Conservation (phyloP, 179 eudicot species). For the Silene vulgaris region DNA sequence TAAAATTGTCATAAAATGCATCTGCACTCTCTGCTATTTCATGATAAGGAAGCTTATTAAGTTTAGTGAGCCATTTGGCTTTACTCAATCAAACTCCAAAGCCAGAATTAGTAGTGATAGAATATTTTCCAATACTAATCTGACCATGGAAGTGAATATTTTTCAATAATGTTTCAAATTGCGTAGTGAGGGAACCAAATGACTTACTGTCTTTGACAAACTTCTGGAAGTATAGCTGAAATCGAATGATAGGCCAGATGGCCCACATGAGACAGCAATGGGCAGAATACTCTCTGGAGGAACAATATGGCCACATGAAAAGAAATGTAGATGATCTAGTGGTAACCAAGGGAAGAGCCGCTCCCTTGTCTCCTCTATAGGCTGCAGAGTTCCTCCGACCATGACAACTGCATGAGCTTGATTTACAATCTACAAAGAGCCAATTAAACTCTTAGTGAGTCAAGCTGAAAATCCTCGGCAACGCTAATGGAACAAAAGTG, state of each 20-base stretch:
- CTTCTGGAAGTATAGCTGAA: slow-evolving; percentile 78
- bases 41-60: not conserved
- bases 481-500: not conserved
- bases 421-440: slow-evolving; percentile 47
- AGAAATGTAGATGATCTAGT: slow-evolving; percentile 58
- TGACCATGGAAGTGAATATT: not conserved
- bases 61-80: not conserved
- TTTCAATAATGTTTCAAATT: not conserved
- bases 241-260: slow-evolving; percentile 72
- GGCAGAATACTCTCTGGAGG: slow-evolving; percentile 84
- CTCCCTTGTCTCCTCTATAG: slow-evolving; percentile 81
- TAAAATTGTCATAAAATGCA: too few species aligned
- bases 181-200: not conserved
- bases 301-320: slow-evolving; percentile 85
- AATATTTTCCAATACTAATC: too few species aligned
- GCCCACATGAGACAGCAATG: slow-evolving; percentile 71
- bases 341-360: slow-evolving; percentile 75
- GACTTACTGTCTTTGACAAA: slow-evolving; percentile 57
- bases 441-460: not conserved
- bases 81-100: not conserved
- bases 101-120: too few species aligned
- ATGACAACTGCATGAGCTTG: slow-evolving; percentile 81
- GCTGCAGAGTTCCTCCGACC: slow-evolving; percentile 94
- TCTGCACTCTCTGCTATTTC: not conserved
- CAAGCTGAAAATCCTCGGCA: not conserved